Evolutionary conservation across 1,284 basidiomycete species (phyloP).

Genomic region (Puccinia hordei): DNA sequence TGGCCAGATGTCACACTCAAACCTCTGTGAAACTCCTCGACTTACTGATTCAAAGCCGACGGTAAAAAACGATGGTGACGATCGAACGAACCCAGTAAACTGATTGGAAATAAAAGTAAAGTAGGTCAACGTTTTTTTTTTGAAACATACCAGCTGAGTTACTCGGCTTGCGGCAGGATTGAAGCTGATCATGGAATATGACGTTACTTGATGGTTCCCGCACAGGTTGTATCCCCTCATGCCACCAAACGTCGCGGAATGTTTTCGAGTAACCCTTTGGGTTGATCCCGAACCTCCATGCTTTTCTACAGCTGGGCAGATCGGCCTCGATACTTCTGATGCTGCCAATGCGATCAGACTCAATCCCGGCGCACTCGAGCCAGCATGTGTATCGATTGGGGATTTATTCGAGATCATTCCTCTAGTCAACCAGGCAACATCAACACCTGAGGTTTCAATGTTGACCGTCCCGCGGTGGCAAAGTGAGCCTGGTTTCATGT

Average conservation of each 20-base stretch:
- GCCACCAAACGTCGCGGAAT: slow-evolving; percentile 21
- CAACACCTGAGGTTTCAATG: slow-evolving; percentile 14
- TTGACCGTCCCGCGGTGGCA: slow-evolving; percentile 35
- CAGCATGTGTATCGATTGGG: slow-evolving; percentile 32
- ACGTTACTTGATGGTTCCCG: background rate
- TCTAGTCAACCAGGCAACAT: slow-evolving; percentile 21
- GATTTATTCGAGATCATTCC: slow-evolving; percentile 50
- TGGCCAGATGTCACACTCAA: background rate
- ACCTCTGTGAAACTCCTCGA: no score
- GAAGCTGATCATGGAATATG: background rate
- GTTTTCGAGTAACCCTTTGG: slow-evolving; percentile 50
- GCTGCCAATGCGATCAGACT: slow-evolving; percentile 44
- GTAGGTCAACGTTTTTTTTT: background rate
- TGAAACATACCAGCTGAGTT: background rate
- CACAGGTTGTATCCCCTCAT: background rate
- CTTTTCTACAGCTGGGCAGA: slow-evolving; percentile 3
- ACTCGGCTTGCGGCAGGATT: background rate
- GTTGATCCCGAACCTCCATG: slow-evolving; percentile 47
- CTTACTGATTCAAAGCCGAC: no score
- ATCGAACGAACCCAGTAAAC: no score
- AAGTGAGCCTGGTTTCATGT: slow-evolving; percentile 40
- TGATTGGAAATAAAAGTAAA: background rate
- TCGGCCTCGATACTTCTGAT: slow-evolving; percentile 39
- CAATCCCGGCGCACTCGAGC: slow-evolving; percentile 39
- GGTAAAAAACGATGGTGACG: no score